These are phyloP conservation scores for Chytriomyces sp. DNA, from an alignment of 192 early-diverging fungal genomes.

Conservation along the genomic window DNA sequence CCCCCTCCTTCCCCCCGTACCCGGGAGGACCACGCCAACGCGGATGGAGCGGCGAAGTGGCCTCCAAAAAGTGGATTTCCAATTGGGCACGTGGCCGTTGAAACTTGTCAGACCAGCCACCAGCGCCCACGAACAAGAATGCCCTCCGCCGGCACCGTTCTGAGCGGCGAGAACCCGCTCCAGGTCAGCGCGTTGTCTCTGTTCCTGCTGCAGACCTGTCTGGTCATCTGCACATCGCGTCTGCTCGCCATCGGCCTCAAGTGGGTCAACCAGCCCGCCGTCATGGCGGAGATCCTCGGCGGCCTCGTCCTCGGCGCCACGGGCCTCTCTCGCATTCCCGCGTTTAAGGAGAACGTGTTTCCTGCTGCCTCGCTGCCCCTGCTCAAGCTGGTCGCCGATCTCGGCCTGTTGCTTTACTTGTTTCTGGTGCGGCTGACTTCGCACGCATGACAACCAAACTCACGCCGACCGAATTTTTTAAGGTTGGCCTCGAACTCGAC, in stretches of 20 bases:
- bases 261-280: slow-evolving; percentile 70
- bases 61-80: too few relatives aligned
- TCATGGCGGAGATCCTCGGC: slow-evolving; percentile 84
- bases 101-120: too few relatives aligned
- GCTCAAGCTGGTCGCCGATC: slow-evolving; percentile 71
- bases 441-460: too few relatives aligned
- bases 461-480: too few relatives aligned
- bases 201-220: slow-evolving; percentile 74
- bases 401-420: slow-evolving; percentile 83
- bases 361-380: slow-evolving; percentile 61
- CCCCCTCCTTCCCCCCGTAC: too few relatives aligned
- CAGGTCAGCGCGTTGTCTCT: slow-evolving; percentile 60
- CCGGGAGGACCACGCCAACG: too few relatives aligned
- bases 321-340: slow-evolving; percentile 74
- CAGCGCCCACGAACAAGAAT: too few relatives aligned
- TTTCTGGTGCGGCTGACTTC: slow-evolving; percentile 58
- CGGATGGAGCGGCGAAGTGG: too few relatives aligned
- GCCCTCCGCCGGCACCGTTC: slow-evolving; percentile 11
- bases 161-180: slow-evolving; percentile 28
- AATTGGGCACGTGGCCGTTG: too few relatives aligned
- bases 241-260: slow-evolving; percentile 60
- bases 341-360: slow-evolving; percentile 69
- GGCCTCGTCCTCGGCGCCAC: slow-evolving; percentile 77
- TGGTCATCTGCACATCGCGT: slow-evolving; percentile 73
- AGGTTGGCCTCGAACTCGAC: slow-evolving; percentile 84